Conservation (phyloP, 75 land plant genomes). For the Pinus albicaulis region DNA sequence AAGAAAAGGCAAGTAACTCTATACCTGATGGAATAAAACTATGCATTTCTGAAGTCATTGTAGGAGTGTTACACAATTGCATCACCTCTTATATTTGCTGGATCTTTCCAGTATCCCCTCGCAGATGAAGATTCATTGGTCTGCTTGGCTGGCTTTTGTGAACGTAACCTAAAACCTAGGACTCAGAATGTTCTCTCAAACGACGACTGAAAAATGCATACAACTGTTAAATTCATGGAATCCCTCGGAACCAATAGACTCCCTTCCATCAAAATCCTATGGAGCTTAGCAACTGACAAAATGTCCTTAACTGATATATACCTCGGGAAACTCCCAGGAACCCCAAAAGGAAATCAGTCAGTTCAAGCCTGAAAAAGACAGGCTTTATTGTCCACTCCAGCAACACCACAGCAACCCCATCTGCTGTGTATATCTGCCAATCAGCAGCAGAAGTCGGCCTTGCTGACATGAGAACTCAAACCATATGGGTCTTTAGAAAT, state of each 20-base stretch:
- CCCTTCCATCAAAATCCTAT: not conserved
- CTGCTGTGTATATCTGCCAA: too few species aligned
- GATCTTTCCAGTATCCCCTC: not conserved
- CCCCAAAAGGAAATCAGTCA: not conserved
- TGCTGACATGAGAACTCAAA: too few species aligned
- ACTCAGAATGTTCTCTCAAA: not conserved
- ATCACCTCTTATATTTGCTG: not conserved
- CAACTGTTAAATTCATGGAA: not conserved
- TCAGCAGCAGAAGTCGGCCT: too few species aligned
- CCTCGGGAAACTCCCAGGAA: conserved; percentile 3
- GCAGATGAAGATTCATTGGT: conserved; percentile 5
- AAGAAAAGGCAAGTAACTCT: not conserved
- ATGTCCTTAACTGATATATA: conserved; percentile 1
- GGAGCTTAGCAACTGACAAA: conserved; percentile 1
- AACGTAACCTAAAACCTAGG: not conserved
- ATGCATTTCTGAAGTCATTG: conserved; percentile 9
- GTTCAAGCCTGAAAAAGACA: conserved; percentile 7
- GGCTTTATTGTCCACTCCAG: conserved; percentile 4
- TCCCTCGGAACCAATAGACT: not conserved
- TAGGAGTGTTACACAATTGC: not conserved
- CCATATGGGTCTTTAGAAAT: too few species aligned
- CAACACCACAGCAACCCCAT: not conserved
- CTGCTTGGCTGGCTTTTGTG: not conserved
- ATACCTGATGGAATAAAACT: conserved; percentile 4
- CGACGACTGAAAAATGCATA: too few species aligned